These are phyloP conservation scores for Fusarium aywerte DNA, from an alignment of 2,329 filamentous ascomycete genomes.

Conservation along the genomic window DNA sequence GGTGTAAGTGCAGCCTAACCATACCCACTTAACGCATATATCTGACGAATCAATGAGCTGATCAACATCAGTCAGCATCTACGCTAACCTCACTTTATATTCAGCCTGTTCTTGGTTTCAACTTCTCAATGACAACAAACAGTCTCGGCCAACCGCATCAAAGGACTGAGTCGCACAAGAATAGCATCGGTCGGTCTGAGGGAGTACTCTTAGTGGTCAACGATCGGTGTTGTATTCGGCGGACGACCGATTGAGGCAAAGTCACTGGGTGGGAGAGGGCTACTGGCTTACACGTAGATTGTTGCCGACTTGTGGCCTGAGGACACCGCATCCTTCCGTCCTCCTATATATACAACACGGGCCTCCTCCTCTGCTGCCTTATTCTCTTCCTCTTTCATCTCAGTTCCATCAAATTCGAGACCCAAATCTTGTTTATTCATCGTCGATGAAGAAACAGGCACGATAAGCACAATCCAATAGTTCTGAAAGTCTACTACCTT, in stretches of 20 bases:
- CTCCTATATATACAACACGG: conserved; percentile 26
- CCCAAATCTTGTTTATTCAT: background rate
- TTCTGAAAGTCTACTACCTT: background rate
- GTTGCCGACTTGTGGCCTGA: conserved; percentile 31
- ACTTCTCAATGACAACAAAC: background rate
- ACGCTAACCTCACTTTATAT: background rate
- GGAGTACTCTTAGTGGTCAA: fast-evolving
- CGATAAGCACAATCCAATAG: background rate
- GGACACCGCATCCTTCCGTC: conserved; percentile 23
- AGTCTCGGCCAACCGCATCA: too few relatives aligned
- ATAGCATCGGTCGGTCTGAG: fast-evolving
- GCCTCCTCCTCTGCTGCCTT: background rate
- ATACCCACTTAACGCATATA: background rate
- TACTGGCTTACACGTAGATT: conserved; percentile 11
- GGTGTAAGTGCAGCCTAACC: background rate
- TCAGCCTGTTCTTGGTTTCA: background rate
- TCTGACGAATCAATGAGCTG: background rate
- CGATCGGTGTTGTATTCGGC: too few relatives aligned
- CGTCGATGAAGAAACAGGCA: background rate
- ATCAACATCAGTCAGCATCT: background rate
- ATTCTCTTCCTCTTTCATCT: background rate
- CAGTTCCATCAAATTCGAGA: background rate
- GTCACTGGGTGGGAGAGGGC: background rate
- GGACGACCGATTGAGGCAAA: background rate
- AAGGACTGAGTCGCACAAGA: fast-evolving